Percentiles rank a stretch among this genome's conserved stretches.
phyloP scores from a whole-genome alignment of 1,284 basidiomycete genomes.

The Leccinum olivaceoglutinosum region DNA sequence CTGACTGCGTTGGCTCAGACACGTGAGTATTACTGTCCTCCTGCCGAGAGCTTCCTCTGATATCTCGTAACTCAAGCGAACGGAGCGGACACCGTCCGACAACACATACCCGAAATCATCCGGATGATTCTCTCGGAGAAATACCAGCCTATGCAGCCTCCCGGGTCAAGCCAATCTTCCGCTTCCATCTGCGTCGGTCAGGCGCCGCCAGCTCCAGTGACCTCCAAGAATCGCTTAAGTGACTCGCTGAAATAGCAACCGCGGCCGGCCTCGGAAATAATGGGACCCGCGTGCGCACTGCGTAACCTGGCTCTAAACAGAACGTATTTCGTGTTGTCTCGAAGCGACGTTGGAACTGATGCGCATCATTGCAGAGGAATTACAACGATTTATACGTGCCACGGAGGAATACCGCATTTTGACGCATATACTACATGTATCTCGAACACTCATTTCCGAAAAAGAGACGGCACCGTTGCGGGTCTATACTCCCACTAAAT shows the following conservation, averaged over 20 bases:
- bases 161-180: too few species aligned
- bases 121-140: too few species aligned
- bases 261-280: constrained; percentile 16
- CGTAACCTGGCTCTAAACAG: background rate
- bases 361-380: constrained; percentile 6
- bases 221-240: too few species aligned
- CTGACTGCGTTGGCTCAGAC: background rate
- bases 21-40: background rate
- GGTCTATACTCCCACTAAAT: constrained; percentile 17
- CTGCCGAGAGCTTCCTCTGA: background rate
- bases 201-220: too few species aligned
- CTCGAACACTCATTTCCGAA: constrained; percentile 13
- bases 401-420: constrained; percentile 12
- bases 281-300: constrained; percentile 15
- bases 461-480: constrained; percentile 14
- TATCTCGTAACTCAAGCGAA: background rate
- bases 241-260: background rate
- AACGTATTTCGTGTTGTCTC: background rate
- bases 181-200: too few species aligned
- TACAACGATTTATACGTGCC: constrained; percentile 1
- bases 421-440: constrained; percentile 14
- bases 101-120: background rate
- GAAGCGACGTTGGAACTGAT: background rate
- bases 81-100: background rate
- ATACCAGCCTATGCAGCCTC: too few species aligned